Base-by-base conservation (phyloP, 805 yeast species). In the Metschnikowia similis region DNA sequence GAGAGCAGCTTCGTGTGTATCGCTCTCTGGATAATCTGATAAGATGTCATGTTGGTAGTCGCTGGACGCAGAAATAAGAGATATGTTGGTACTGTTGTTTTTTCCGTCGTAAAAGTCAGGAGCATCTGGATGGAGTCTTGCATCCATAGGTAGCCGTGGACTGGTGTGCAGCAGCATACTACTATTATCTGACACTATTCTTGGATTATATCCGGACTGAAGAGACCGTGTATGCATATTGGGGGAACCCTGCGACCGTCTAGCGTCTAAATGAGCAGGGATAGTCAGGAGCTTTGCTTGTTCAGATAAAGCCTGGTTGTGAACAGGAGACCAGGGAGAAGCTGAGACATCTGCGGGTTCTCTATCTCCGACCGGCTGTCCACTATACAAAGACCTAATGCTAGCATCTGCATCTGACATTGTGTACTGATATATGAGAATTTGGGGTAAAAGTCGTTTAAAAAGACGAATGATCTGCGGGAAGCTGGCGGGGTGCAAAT, bases 371-470 rank as follows among this genome's bases (percentile, higher is more conserved):
- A 13, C 46, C 14, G 35, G 21, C 41, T 61, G 66, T 1, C 77
- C 76, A 48, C 72, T 68, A 49, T 56, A 63, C 8, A 72, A 66
- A 14, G 75, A 69, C 51, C 64, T 69, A 32, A 72, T 63, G 49
- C 74, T 70, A 39, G 76, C 76, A 9, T 69, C 71, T n/a, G 75
- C 73, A 49, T 72, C 72, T 35, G 75, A 63, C 76, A 72, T 72
- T 10, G 36, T 50, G 42, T 26, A 2, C 21, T 36, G 4, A 9
- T 17, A 8, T 32, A 13, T 31, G 16, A n/a, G n/a, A n/a, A 32
- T 8, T 32, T 13, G 16, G 35, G n/a, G 16, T 32, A 8, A 32
- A 16, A 16, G 16, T 5, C 6, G 11, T 32, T 6, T 6, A 8
- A 13, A 16, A 32, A 32, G 14, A n/a, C 6, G 21, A 21, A 5